Evolutionary conservation across 192 early-diverging fungal species (phyloP).

Genomic region (Backusella tuberculispora): DNA sequence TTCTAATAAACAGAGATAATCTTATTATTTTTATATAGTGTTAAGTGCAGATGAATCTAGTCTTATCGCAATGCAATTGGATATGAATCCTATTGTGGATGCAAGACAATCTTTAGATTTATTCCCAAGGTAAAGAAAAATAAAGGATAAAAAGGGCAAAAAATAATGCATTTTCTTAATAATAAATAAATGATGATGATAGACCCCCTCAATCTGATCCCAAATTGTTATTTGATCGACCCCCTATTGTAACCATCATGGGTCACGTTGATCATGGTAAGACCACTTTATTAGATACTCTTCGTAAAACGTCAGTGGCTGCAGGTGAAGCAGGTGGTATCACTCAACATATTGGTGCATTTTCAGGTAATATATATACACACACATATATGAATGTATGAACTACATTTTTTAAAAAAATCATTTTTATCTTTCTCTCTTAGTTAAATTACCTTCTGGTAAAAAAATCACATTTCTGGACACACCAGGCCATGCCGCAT

Average conservation of each 20-base stretch:
- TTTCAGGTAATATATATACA: constrained; percentile 61
- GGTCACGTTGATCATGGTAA: constrained; percentile 98
- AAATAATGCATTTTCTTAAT: no score
- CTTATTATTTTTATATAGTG: constrained; percentile 44
- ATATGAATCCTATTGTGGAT: constrained; percentile 83
- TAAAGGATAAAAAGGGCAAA: neutral
- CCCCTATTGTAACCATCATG: constrained; percentile 97
- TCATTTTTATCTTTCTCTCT: neutral
- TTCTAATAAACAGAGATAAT: neutral
- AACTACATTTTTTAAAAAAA: neutral
- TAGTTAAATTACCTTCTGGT: constrained; percentile 64
- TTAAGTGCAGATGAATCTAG: constrained; percentile 85
- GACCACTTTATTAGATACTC: constrained; percentile 90
- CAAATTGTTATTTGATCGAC: constrained; percentile 71
- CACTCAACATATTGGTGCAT: constrained; percentile 98
- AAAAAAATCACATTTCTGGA: constrained; percentile 93
- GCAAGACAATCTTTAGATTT: constrained; percentile 57
- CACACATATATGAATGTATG: neutral
- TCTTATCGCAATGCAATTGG: constrained; percentile 85
- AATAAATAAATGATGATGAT: constrained; percentile 5
- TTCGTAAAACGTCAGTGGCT: constrained; percentile 90
- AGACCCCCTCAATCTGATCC: constrained; percentile 74
- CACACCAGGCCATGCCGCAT: constrained; percentile 97
- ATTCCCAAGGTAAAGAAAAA: constrained; percentile 52
- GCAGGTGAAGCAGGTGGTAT: constrained; percentile 96